Conservation (phyloP, 2,329 filamentous ascomycete genomes). For the Coleophoma crateriformis region DNA sequence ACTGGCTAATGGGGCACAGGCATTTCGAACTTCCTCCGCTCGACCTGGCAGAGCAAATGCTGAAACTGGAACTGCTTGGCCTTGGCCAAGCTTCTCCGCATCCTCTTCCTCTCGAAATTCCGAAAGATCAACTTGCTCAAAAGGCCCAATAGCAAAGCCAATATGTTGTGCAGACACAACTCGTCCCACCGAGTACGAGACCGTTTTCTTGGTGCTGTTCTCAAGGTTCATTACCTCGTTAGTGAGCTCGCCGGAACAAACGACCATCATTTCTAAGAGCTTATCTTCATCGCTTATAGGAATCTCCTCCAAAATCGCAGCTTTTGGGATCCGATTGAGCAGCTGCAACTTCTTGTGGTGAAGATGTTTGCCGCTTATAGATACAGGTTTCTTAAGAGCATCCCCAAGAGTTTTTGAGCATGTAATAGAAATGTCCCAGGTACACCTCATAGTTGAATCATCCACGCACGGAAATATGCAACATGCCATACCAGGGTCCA, state of each 20-base stretch:
- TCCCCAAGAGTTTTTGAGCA: constrained; percentile 84
- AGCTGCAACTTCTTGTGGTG: constrained; percentile 34
- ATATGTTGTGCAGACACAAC: constrained; percentile 82
- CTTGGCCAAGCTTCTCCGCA: constrained; percentile 79
- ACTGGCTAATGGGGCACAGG: constrained; percentile 76
- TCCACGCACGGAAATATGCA: constrained; percentile 94
- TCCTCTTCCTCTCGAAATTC: constrained; percentile 87
- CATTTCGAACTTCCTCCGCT: constrained; percentile 77
- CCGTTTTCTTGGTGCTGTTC: constrained; percentile 79
- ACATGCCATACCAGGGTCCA: constrained; percentile 72
- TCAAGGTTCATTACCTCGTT: constrained; percentile 75
- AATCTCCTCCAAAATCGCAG: constrained; percentile 23
- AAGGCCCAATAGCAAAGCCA: constrained; percentile 89
- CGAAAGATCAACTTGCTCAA: constrained; percentile 86
- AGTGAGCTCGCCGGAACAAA: constrained; percentile 84
- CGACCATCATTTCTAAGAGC: constrained; percentile 78
- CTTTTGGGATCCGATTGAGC: constrained; percentile 5
- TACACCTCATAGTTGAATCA: constrained; percentile 71
- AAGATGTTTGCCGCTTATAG: constrained; percentile 22
- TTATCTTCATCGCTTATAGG: constrained; percentile 71
- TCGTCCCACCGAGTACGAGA: constrained; percentile 73
- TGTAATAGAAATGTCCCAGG: constrained; percentile 84
- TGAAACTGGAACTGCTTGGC: constrained; percentile 79
- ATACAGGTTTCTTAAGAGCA: constrained; percentile 42
- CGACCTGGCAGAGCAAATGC: constrained; percentile 87